phyloP scores from a whole-genome alignment of 2,329 filamentous ascomycete species.

The Phialophora macrospora region DNA sequence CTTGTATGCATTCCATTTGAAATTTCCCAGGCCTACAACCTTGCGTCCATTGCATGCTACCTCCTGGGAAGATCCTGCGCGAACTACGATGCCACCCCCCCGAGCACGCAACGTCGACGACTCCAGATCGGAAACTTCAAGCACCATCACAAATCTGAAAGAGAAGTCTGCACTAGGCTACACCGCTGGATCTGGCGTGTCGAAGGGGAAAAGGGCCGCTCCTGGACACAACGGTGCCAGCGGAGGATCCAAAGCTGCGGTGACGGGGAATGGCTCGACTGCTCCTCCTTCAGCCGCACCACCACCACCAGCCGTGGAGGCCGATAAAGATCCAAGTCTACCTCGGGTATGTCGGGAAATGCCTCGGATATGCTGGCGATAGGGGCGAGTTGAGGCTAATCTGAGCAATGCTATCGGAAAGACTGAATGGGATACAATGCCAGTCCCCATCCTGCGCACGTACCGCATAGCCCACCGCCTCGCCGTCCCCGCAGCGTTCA shows the following conservation, averaged over 20 bases:
- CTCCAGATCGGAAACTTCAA: conserved; percentile 55
- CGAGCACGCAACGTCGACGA: conserved; percentile 54
- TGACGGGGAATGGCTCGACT: conserved; percentile 27
- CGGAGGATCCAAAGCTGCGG: conserved; percentile 38
- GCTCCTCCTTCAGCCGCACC: conserved; percentile 42
- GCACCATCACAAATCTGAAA: conserved; percentile 47
- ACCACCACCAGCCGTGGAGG: conserved; percentile 26
- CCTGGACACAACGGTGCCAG: conserved; percentile 15
- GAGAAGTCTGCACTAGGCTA: conserved; percentile 27
- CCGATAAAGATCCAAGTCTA: conserved; percentile 35
- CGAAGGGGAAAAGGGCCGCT: conserved; percentile 30
- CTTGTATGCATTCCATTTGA: not conserved
- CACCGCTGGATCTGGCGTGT: conserved; percentile 24
- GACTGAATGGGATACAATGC: conserved; percentile 34
- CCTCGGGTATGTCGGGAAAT: conserved; percentile 43
- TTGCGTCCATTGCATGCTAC: not conserved
- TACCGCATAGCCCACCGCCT: conserved; percentile 56
- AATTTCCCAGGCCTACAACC: not conserved
- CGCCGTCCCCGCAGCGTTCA: conserved; percentile 51
- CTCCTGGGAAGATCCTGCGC: not conserved
- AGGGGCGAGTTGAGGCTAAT: conserved; percentile 3
- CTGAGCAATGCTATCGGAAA: conserved; percentile 13
- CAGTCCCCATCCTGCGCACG: conserved; percentile 47
- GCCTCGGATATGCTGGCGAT: not conserved
- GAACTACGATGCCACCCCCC: conserved; percentile 50